These are phyloP conservation scores for Globisporangium emineosum DNA, from an alignment of 352 stramenopile genomes.

Conservation along the genomic window DNA sequence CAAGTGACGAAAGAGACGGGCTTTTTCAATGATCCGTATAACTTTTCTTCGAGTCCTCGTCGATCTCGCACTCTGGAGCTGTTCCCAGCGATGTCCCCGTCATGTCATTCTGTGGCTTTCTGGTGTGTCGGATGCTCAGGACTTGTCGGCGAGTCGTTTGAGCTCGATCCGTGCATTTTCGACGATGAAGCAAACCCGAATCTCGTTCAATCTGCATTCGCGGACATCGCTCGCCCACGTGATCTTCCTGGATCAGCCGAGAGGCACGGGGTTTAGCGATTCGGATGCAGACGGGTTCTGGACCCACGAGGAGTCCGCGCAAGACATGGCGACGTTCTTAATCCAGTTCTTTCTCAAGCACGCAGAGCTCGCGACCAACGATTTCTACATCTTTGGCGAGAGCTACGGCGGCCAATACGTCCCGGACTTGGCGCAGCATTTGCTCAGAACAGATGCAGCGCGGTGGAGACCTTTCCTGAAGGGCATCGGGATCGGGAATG, in stretches of 20 bases:
- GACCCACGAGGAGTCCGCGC: constrained; percentile 44
- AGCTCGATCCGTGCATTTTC: constrained; percentile 95
- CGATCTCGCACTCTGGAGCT: constrained; percentile 8
- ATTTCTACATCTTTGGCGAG: constrained; percentile 95
- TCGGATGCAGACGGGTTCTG: constrained; percentile 25
- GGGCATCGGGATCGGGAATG: constrained; percentile 85
- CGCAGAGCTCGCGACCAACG: constrained; percentile 30
- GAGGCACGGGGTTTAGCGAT: constrained; percentile 65
- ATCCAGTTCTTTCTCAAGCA: constrained; percentile 51
- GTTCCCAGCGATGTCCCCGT: constrained; percentile 53
- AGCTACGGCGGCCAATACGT: constrained; percentile 95
- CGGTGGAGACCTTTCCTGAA: constrained; percentile 45
- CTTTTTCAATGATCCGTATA: constrained; percentile 62
- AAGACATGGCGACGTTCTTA: constrained; percentile 52
- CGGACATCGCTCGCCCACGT: constrained; percentile 96
- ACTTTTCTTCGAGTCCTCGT: constrained; percentile 72
- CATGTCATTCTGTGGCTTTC: constrained; percentile 97
- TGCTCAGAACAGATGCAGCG: constrained; percentile 47
- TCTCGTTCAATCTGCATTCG: constrained; percentile 87
- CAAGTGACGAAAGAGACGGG: constrained; percentile 51
- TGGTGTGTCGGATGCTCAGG: constrained; percentile 95
- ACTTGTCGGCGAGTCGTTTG: constrained; percentile 90
- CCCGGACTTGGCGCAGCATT: constrained; percentile 78
- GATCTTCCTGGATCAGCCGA: constrained; percentile 96
- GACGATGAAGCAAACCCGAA: constrained; percentile 49